Percentiles rank a stretch among this genome's conserved stretches.
These are phyloP conservation scores for Viscum album DNA, from an alignment of 177 flowering plant species.

Conservation along the genomic window DNA sequence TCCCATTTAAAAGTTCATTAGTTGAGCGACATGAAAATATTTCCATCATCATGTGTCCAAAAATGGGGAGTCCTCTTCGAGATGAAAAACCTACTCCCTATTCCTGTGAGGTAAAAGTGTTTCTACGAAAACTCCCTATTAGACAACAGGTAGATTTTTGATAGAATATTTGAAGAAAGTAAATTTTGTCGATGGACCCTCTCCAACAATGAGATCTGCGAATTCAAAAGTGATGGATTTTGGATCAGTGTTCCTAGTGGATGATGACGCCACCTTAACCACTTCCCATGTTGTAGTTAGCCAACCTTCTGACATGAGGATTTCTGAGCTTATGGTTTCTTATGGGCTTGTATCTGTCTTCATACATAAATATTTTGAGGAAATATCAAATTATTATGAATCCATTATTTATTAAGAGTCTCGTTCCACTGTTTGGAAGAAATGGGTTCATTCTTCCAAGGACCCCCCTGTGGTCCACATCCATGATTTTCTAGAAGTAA, in stretches of 20 bases:
- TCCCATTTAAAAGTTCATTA: slow-evolving; percentile 70
- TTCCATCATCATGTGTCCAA: slow-evolving; percentile 84
- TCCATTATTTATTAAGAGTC: slow-evolving; percentile 79
- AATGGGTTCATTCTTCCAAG: slow-evolving; percentile 73
- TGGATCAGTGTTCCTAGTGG: slow-evolving; percentile 74
- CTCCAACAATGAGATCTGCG: slow-evolving; percentile 30
- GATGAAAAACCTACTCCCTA: slow-evolving; percentile 73
- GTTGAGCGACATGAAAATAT: slow-evolving; percentile 89
- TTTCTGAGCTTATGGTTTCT: slow-evolving; percentile 65
- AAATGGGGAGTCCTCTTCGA: slow-evolving; percentile 76
- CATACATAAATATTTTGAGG: slow-evolving; percentile 93
- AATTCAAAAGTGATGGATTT: slow-evolving; percentile 93
- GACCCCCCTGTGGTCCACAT: slow-evolving; percentile 41
- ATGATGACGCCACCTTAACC: slow-evolving; percentile 35
- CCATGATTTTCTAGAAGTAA: neutral
- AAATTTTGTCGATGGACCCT: slow-evolving; percentile 43
- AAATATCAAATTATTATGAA: slow-evolving; percentile 85
- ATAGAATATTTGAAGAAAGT: slow-evolving; percentile 96
- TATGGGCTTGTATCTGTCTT: slow-evolving; percentile 85
- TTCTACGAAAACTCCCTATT: slow-evolving; percentile 69
- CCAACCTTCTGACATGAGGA: slow-evolving; percentile 47
- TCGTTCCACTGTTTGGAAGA: slow-evolving; percentile 65
- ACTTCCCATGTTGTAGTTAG: slow-evolving; percentile 15
- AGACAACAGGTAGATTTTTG: slow-evolving; percentile 78
- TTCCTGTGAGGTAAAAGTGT: slow-evolving; percentile 89